These are phyloP conservation scores for Verticillium nonalfalfae DNA, from an alignment of 2,329 filamentous ascomycete genomes.

Conservation along the genomic window DNA sequence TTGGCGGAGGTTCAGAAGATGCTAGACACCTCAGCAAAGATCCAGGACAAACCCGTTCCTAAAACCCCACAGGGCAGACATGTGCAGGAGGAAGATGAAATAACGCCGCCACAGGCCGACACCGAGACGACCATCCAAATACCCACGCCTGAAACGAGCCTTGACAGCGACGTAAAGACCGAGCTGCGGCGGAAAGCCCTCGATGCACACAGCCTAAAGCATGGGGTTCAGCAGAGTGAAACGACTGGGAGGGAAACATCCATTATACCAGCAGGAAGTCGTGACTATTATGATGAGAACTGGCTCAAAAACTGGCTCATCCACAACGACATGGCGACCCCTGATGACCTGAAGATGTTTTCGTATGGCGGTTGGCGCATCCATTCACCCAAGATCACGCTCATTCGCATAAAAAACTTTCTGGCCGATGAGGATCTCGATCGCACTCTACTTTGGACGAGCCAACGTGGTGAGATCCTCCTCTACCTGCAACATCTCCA, in stretches of 20 bases:
- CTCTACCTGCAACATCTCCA: constrained; percentile 31
- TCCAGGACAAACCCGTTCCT: not conserved
- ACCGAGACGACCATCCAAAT: too few relatives aligned
- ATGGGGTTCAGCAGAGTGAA: not conserved
- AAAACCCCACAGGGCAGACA: too few relatives aligned
- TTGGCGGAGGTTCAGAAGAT: not conserved
- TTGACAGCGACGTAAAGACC: too few relatives aligned
- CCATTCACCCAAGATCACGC: constrained; percentile 23
- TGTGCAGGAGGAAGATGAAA: constrained; percentile 3
- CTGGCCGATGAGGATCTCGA: constrained; percentile 41
- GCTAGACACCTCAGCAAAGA: not conserved
- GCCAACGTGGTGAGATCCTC: constrained; percentile 26
- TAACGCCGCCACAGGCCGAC: too few relatives aligned
- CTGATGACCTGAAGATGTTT: constrained; percentile 8
- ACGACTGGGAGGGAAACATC: not conserved
- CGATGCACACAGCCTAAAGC: too few relatives aligned
- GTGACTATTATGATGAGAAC: constrained; percentile 1
- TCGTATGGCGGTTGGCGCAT: constrained; percentile 27
- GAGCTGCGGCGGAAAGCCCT: too few relatives aligned
- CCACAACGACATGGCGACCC: not conserved
- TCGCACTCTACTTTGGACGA: constrained; percentile 31
- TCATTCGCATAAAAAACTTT: constrained; percentile 31
- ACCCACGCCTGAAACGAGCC: too few relatives aligned
- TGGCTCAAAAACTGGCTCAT: constrained; percentile 12
- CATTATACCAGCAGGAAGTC: too few relatives aligned